A percentile compares a stretch with the other conserved stretches of the same genome.
Conservation (phyloP, 1,284 basidiomycete genomes). For the Ceratobasidium theobromae region DNA sequence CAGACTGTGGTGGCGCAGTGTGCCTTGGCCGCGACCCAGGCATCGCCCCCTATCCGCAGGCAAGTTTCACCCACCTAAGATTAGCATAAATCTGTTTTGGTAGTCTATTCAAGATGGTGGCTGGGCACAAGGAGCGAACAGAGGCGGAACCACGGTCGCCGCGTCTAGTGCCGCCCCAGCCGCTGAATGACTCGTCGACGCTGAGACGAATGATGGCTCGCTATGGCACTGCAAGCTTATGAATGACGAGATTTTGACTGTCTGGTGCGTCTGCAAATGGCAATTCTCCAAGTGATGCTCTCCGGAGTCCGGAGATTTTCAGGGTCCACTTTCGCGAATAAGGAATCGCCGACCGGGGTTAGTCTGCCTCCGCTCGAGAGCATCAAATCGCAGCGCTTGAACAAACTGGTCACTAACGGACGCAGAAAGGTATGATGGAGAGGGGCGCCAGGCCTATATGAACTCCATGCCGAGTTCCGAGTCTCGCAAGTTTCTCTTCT, state of each 20-base stretch:
- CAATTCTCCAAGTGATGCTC: neutral
- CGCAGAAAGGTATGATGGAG: neutral
- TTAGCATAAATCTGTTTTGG: neutral
- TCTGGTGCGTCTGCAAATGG: neutral
- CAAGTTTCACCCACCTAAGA: neutral
- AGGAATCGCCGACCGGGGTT: slow-evolving; percentile 25
- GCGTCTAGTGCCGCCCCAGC: neutral
- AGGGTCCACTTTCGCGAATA: slow-evolving; percentile 10
- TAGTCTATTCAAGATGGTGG: neutral
- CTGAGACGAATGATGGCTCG: neutral
- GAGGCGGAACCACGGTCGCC: neutral
- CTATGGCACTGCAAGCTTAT: neutral
- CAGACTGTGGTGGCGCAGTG: neutral
- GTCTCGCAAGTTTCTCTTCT: slow-evolving; percentile 9
- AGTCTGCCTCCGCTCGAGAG: slow-evolving; percentile 2
- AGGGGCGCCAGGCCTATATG: slow-evolving; percentile 24
- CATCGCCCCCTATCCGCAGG: slow-evolving; percentile 17
- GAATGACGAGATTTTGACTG: too few species aligned
- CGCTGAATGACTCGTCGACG: neutral
- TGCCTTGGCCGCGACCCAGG: neutral
- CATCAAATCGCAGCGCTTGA: slow-evolving; percentile 27
- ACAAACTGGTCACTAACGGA: neutral
- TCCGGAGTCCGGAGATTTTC: slow-evolving; percentile 7
- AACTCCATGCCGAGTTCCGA: slow-evolving; percentile 10
- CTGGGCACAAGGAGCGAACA: neutral